Evolutionary conservation across 1,284 basidiomycete genomes (phyloP).

Genomic region (Austroboletus novae-zelandiae): DNA sequence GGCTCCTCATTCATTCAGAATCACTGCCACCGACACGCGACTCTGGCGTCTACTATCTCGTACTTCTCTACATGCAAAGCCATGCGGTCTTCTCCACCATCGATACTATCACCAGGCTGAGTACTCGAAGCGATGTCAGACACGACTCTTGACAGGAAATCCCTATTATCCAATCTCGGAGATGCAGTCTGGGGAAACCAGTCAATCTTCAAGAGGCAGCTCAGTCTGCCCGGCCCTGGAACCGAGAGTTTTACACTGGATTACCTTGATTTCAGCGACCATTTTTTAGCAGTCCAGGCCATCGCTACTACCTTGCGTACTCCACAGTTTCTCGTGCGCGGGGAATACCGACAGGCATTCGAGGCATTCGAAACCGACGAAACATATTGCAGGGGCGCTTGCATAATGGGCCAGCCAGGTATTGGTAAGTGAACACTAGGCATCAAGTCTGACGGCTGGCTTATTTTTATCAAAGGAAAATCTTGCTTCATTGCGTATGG

Average conservation of each 20-base stretch:
- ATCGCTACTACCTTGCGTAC: neutral
- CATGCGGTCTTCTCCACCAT: neutral
- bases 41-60: neutral
- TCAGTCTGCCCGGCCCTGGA: neutral
- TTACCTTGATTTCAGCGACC: slow-evolving; percentile 1
- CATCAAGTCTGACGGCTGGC: neutral
- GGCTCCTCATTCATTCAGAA: no score
- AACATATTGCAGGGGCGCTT: neutral
- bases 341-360: slow-evolving; percentile 2
- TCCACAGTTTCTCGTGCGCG: neutral
- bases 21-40: neutral
- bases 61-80: neutral
- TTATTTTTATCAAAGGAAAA: neutral
- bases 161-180: neutral
- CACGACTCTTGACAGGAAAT: neutral
- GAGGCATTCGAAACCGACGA: neutral
- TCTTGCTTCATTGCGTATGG: neutral
- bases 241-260: neutral
- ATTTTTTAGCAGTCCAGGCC: neutral
- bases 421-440: slow-evolving; percentile 1
- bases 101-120: neutral
- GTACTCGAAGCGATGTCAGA: neutral
- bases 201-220: neutral
- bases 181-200: slow-evolving; percentile 2
- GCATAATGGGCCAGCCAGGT: slow-evolving; percentile 5